Evolutionary conservation across 2,329 filamentous ascomycete species (phyloP).

Genomic region (Colletotrichum sp.): DNA sequence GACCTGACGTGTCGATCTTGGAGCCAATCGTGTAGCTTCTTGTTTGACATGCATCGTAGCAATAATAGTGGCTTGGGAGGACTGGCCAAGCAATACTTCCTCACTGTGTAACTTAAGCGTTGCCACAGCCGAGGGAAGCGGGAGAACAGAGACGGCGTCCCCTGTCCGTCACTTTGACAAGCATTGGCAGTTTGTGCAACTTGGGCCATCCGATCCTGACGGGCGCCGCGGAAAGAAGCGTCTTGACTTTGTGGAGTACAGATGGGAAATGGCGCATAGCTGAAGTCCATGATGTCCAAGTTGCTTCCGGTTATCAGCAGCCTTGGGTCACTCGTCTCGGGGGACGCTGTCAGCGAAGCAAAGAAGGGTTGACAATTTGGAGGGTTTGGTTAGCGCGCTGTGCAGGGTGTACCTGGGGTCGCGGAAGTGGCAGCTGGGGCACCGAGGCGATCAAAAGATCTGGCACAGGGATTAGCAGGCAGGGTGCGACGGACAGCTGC

Average conservation of each 20-base stretch:
- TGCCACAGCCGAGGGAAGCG: background rate
- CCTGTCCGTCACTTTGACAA: background rate
- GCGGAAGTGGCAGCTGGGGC: background rate
- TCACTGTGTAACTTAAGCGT: background rate
- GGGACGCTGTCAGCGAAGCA: background rate
- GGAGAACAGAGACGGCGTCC: background rate
- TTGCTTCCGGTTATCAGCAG: background rate
- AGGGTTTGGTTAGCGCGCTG: background rate
- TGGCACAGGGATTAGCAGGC: background rate
- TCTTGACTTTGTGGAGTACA: background rate
- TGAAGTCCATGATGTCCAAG: background rate
- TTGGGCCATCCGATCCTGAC: background rate
- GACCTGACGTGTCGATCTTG: conserved; percentile 4
- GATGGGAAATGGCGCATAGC: background rate
- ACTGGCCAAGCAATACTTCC: background rate
- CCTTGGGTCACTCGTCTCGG: background rate
- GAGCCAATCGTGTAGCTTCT: background rate
- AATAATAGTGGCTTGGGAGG: background rate
- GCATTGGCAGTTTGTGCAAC: background rate
- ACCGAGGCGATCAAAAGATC: background rate
- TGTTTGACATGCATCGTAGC: background rate
- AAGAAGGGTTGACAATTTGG: background rate
- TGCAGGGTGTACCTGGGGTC: background rate
- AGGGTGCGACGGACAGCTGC: background rate
- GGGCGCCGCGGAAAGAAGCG: background rate